A percentile compares a stretch with the other conserved stretches of the same genome.
Conservation (phyloP, 768 basidiomycete genomes). For the Lactarius deliciosus region DNA sequence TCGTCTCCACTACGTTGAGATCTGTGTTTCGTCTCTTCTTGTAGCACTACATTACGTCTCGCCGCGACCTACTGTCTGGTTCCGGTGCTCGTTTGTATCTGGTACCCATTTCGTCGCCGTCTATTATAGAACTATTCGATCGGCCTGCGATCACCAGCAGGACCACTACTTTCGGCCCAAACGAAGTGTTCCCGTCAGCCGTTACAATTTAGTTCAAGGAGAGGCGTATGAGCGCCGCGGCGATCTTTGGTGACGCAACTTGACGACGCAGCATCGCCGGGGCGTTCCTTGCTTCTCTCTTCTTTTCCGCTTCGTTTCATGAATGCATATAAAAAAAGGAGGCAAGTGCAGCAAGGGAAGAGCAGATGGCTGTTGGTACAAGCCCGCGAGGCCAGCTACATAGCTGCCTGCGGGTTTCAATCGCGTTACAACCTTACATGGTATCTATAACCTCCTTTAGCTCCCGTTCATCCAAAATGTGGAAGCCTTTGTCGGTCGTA, state of each 20-base stretch:
- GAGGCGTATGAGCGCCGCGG: not conserved
- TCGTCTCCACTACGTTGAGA: constrained; percentile 1
- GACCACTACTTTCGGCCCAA: not conserved
- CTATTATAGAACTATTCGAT: constrained; percentile 1
- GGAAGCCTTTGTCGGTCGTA: constrained; percentile 79
- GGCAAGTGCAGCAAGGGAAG: not conserved
- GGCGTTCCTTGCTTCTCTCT: not conserved
- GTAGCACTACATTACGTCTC: constrained; percentile 20
- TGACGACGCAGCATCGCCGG: not conserved
- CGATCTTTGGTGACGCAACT: not conserved
- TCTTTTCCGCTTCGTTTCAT: not conserved
- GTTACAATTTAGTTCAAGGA: not conserved
- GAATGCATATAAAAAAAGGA: not conserved
- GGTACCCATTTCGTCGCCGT: not conserved
- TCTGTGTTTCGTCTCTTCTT: constrained; percentile 10
- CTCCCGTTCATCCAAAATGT: constrained; percentile 78
- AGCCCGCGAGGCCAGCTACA: constrained; percentile 1
- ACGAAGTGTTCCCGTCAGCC: not conserved
- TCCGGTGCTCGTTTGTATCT: constrained; percentile 4
- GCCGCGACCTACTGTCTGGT: not conserved
- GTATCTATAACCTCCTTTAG: constrained; percentile 84
- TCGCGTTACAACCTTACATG: constrained; percentile 51
- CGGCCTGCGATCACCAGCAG: not conserved
- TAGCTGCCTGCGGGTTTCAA: not conserved
- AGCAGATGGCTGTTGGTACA: constrained; percentile 14